Conservation (phyloP, 2,329 filamentous ascomycete species). For the Blumeria graminis region DNA sequence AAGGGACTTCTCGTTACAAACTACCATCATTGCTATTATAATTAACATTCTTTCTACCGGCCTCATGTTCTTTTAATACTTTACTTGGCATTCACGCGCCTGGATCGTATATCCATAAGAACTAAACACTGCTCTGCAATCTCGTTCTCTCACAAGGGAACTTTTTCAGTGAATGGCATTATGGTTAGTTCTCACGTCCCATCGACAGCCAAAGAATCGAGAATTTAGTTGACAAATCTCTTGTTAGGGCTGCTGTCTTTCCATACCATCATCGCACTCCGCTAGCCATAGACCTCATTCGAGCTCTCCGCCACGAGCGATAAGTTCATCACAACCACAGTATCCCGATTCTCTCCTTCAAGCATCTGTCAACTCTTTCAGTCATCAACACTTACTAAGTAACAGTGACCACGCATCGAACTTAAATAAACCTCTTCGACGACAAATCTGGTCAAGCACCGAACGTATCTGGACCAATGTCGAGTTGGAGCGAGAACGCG, state of each 20-base stretch:
- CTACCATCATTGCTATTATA: too few relatives aligned
- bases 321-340: slow-evolving; percentile 16
- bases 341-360: slow-evolving; percentile 7
- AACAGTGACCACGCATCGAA: slow-evolving; percentile 27
- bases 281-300: neutral
- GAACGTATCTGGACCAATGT: slow-evolving; percentile 43
- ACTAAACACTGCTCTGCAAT: too few relatives aligned
- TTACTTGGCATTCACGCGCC: too few relatives aligned
- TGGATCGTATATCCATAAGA: too few relatives aligned
- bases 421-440: slow-evolving; percentile 43
- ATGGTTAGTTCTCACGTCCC: too few relatives aligned
- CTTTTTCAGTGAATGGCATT: too few relatives aligned
- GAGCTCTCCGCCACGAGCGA: slow-evolving; percentile 22
- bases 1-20: too few relatives aligned
- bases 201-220: too few relatives aligned
- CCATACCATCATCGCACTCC: neutral
- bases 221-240: neutral
- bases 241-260: neutral
- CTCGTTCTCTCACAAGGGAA: too few relatives aligned
- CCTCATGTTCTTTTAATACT: too few relatives aligned
- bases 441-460: slow-evolving; percentile 39
- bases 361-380: slow-evolving; percentile 3
- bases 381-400: slow-evolving; percentile 1
- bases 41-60: too few relatives aligned
- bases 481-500: slow-evolving; percentile 44